A percentile compares a stretch with the other conserved stretches of the same genome.
Evolutionary conservation across 306 rosid genomes (phyloP).

Genomic region (Quercus agrifolia): DNA sequence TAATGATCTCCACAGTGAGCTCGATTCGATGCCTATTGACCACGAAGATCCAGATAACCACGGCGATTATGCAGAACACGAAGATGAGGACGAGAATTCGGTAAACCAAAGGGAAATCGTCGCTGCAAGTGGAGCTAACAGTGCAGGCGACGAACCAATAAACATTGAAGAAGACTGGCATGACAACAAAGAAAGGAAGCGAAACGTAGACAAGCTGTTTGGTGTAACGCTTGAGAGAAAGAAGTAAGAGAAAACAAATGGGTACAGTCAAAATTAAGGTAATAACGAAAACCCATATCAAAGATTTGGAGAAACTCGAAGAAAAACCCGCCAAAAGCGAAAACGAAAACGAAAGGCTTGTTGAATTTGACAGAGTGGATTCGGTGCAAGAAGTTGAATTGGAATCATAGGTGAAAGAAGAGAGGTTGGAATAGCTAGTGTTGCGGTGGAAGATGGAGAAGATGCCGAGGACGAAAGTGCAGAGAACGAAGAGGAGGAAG

Average conservation of each 20-base stretch:
- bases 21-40: slow-evolving; percentile 81
- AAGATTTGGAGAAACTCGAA: slow-evolving; percentile 32
- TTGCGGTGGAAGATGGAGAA: slow-evolving; percentile 65
- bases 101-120: slow-evolving; percentile 58
- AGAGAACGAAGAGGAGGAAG: slow-evolving; percentile 57
- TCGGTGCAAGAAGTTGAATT: slow-evolving; percentile 54
- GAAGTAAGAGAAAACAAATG: slow-evolving; percentile 53
- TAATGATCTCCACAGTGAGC: slow-evolving; percentile 72
- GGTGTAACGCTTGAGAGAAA: slow-evolving; percentile 70
- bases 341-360: background rate
- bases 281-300: slow-evolving; percentile 69
- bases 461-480: slow-evolving; percentile 70
- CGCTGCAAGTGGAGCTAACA: slow-evolving; percentile 50
- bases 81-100: slow-evolving; percentile 60
- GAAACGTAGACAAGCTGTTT: slow-evolving; percentile 72
- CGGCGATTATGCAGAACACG: slow-evolving; percentile 55
- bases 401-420: slow-evolving; percentile 53
- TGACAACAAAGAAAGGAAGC: slow-evolving; percentile 58
- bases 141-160: slow-evolving; percentile 95
- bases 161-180: slow-evolving; percentile 74
- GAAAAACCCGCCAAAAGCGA: slow-evolving; percentile 12
- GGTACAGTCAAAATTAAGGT: slow-evolving; percentile 68
- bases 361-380: background rate
- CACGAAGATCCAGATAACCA: slow-evolving; percentile 74
- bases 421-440: slow-evolving; percentile 34